A percentile compares a stretch with the other conserved stretches of the same genome.
Evolutionary conservation across 257 asterid species (phyloP).

Genomic region (Nyctanthes arbortristis): DNA sequence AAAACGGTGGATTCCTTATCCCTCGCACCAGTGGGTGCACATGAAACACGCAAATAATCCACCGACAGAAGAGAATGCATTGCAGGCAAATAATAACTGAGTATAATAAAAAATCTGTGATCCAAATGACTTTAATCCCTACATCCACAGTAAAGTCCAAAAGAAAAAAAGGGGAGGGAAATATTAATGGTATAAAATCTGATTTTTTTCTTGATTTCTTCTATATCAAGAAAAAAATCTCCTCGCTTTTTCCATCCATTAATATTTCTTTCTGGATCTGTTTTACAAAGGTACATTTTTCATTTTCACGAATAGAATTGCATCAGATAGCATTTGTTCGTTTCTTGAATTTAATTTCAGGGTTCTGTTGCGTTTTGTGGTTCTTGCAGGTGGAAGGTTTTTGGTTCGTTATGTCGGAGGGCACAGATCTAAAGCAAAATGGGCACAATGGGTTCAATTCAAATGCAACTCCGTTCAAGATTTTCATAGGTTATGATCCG

Average conservation of each 20-base stretch:
- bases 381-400: slow-evolving; percentile 4
- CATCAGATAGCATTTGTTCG: background rate
- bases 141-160: background rate
- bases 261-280: slow-evolving; percentile 24
- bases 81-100: background rate
- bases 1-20: no score
- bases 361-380: background rate
- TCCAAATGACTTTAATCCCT: background rate
- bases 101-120: background rate
- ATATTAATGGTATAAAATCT: background rate
- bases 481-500: slow-evolving; percentile 83
- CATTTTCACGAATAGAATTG: background rate
- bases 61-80: background rate
- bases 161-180: background rate
- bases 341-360: slow-evolving; percentile 5
- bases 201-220: slow-evolving; percentile 12
- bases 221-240: slow-evolving; percentile 1
- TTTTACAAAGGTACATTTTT: slow-evolving; percentile 24
- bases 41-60: background rate
- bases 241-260: background rate
- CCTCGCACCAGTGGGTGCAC: no score
- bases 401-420: slow-evolving; percentile 28
- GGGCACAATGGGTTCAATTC: slow-evolving; percentile 18
- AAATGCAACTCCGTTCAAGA: slow-evolving; percentile 41
- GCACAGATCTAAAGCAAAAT: slow-evolving; percentile 14